phyloP scores from a whole-genome alignment of 495 filamentous ascomycete genomes.

The Penicillium fimorum region DNA sequence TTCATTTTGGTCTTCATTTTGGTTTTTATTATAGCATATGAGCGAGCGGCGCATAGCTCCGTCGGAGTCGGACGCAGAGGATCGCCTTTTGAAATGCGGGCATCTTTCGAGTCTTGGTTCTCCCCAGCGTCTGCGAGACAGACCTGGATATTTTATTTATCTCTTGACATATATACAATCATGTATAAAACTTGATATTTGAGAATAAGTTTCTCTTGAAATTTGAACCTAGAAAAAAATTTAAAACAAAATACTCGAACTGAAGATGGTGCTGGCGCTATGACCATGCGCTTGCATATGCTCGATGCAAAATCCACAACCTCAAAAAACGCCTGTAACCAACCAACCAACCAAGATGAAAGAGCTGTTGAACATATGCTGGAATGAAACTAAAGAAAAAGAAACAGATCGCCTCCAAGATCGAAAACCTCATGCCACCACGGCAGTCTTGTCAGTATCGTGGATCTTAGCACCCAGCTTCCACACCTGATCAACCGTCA shows the following conservation, averaged over 20 bases:
- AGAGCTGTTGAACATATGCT: background rate
- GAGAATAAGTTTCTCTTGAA: background rate
- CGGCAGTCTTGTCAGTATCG: slow-evolving; percentile 33
- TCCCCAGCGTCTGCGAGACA: slow-evolving; percentile 12
- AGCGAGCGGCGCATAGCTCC: slow-evolving; percentile 25
- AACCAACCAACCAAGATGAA: background rate
- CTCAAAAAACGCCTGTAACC: slow-evolving; percentile 8
- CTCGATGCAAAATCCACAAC: slow-evolving; percentile 2
- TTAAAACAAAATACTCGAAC: background rate
- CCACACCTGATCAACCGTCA: slow-evolving; percentile 73
- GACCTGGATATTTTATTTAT: slow-evolving; percentile 7
- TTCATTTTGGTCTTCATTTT: background rate
- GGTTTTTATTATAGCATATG: slow-evolving; percentile 24
- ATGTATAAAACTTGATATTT: background rate
- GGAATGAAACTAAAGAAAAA: slow-evolving; percentile 3
- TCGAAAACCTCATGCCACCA: slow-evolving; percentile 7
- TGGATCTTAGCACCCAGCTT: slow-evolving; percentile 64
- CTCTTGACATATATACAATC: background rate
- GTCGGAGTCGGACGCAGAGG: background rate
- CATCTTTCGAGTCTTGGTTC: background rate
- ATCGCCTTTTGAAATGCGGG: background rate
- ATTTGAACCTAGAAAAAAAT: background rate
- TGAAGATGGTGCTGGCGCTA: background rate
- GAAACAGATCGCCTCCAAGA: slow-evolving; percentile 1
- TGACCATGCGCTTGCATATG: background rate